Conservation (phyloP, 306 rosid genomes). For the Oemleria cerasiformis region DNA sequence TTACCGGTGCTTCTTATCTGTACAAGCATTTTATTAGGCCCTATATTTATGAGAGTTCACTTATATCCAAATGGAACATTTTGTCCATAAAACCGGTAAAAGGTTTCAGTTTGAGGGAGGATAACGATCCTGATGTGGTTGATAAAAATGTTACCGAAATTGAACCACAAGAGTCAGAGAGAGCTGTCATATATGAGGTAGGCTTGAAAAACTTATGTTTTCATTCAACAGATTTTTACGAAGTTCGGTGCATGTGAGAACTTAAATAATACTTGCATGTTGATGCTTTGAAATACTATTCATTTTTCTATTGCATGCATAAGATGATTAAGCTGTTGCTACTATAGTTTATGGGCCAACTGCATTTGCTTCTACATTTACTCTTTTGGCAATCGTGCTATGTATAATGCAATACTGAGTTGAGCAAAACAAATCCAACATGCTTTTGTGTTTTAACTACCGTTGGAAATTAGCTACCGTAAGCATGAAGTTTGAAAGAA, state of each 20-base stretch:
- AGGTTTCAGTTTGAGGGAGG: constrained; percentile 1
- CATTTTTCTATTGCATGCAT: not conserved
- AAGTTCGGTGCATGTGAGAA: constrained; percentile 4
- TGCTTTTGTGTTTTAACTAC: not conserved
- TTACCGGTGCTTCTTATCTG: constrained; percentile 42
- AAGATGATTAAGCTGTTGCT: not conserved
- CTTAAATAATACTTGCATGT: not conserved
- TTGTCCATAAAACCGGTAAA: constrained; percentile 17
- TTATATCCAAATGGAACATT: constrained; percentile 11
- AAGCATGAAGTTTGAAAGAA: too few relatives aligned
- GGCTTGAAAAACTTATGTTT: constrained; percentile 11
- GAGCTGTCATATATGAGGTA: constrained; percentile 32
- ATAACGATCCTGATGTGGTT: constrained; percentile 17
- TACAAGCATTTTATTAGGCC: constrained; percentile 35
- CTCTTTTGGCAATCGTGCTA: too few relatives aligned
- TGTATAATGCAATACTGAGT: not conserved
- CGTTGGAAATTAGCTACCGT: too few relatives aligned
- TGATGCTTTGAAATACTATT: not conserved
- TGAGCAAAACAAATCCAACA: not conserved
- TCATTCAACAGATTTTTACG: too few relatives aligned
- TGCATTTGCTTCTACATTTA: not conserved
- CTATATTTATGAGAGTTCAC: constrained; percentile 22
- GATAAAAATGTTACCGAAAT: constrained; percentile 19
- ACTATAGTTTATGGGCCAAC: not conserved
- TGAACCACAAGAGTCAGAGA: constrained; percentile 30